Evolutionary conservation across 306 rosid genomes (phyloP).

Genomic region (Nissolia schottii): DNA sequence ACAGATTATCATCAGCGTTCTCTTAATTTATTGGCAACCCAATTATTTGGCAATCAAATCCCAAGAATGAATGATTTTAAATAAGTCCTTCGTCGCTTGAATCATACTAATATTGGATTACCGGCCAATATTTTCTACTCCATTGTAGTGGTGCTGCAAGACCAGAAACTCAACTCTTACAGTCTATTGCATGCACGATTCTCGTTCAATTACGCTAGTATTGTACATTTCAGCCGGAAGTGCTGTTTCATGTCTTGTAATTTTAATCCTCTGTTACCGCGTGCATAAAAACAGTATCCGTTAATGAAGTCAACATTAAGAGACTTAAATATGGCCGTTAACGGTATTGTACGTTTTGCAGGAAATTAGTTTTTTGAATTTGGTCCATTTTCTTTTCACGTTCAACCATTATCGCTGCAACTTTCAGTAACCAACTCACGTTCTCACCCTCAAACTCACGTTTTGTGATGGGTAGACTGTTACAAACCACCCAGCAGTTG

Average conservation of each 20-base stretch:
- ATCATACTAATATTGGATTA: not conserved
- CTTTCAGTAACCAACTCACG: no score
- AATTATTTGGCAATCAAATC: slow-evolving; percentile 7
- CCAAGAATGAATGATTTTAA: not conserved
- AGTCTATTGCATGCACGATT: not conserved
- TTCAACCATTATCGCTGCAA: no score
- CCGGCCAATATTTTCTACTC: not conserved
- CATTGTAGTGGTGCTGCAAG: slow-evolving; percentile 1
- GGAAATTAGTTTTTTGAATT: no score
- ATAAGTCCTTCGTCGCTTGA: not conserved
- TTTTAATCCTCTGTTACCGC: not conserved
- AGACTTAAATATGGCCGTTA: not conserved
- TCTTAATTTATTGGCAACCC: slow-evolving; percentile 19
- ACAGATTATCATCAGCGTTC: not conserved
- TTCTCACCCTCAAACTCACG: no score
- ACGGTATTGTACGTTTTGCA: no score
- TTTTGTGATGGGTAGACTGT: no score
- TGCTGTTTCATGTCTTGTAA: not conserved
- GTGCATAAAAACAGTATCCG: not conserved
- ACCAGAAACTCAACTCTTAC: not conserved
- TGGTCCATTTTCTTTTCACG: no score
- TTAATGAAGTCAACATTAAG: not conserved
- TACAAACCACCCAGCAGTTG: no score
- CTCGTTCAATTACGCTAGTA: not conserved
- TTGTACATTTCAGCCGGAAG: not conserved